Conservation (phyloP, 306 rosid species). For the Potentilla sterilis region DNA sequence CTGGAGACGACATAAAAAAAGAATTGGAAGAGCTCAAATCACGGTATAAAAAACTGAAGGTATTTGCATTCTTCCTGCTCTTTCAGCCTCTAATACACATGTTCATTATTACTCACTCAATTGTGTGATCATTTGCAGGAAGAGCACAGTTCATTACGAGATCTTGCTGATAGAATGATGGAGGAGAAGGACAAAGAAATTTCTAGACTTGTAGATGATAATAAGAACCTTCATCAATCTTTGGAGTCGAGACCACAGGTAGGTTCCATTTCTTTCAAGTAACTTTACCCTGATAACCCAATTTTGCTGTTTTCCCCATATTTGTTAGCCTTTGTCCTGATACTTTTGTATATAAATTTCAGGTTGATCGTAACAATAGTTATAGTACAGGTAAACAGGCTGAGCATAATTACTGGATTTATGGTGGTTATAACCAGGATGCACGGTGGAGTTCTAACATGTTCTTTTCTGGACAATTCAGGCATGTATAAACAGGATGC, state of each 20-base stretch:
- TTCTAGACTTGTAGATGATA: slow-evolving; percentile 76
- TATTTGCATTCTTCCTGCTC: slow-evolving; percentile 24
- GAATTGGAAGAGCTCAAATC: slow-evolving; percentile 82
- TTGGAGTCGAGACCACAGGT: slow-evolving; percentile 70
- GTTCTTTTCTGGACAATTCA: slow-evolving; percentile 38
- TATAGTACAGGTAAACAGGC: slow-evolving; percentile 59
- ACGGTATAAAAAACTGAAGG: slow-evolving; percentile 74
- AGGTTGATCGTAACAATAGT: slow-evolving; percentile 54
- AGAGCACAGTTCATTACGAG: slow-evolving; percentile 81
- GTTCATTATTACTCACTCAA: slow-evolving; percentile 27
- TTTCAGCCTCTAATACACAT: slow-evolving; percentile 22
- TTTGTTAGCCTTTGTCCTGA: slow-evolving; percentile 23
- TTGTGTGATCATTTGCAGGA: slow-evolving; percentile 49
- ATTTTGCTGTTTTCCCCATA: slow-evolving; percentile 6
- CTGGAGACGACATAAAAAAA: slow-evolving; percentile 56
- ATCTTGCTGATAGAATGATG: slow-evolving; percentile 90
- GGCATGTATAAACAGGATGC: slow-evolving; percentile 65
- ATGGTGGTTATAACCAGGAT: slow-evolving; percentile 1
- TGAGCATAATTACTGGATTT: slow-evolving; percentile 8
- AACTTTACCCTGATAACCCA: slow-evolving; percentile 18
- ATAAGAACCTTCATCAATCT: slow-evolving; percentile 67
- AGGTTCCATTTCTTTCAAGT: slow-evolving; percentile 28
- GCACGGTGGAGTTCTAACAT: slow-evolving; percentile 22
- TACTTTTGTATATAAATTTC: slow-evolving; percentile 38
- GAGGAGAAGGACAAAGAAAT: slow-evolving; percentile 90